Evolutionary conservation across 106 monocot species (phyloP).

Genomic region (Acanthochlamys bracteata): DNA sequence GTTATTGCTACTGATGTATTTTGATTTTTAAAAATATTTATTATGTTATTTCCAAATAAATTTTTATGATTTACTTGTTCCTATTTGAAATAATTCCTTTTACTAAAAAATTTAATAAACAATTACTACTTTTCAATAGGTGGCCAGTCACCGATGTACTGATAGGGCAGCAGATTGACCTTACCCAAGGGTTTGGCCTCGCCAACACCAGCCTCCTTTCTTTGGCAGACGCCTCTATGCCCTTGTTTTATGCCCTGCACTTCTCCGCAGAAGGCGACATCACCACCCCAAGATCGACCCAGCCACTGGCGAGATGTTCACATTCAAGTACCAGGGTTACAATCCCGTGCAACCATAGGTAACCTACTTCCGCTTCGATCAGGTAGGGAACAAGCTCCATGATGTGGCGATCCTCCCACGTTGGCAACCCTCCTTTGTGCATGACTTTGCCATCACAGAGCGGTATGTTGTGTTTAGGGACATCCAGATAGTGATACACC

Average conservation of each 20-base stretch:
- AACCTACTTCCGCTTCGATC: slow-evolving; percentile 13
- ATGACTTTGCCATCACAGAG: slow-evolving; percentile 85
- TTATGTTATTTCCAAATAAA: too few relatives aligned
- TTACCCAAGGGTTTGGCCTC: slow-evolving; percentile 2
- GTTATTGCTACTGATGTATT: too few relatives aligned
- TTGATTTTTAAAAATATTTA: too few relatives aligned
- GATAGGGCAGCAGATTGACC: slow-evolving; percentile 7
- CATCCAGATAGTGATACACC: slow-evolving; percentile 83
- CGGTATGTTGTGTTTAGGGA: slow-evolving; percentile 54
- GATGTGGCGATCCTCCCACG: slow-evolving; percentile 75
- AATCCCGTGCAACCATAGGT: slow-evolving; percentile 8
- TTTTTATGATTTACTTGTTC: too few relatives aligned
- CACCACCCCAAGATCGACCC: slow-evolving; percentile 22
- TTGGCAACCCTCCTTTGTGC: slow-evolving; percentile 49
- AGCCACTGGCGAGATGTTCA: slow-evolving; percentile 15
- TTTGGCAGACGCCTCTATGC: slow-evolving; percentile 16
- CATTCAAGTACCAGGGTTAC: slow-evolving; percentile 12
- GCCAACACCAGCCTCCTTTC: slow-evolving; percentile 25
- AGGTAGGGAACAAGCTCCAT: not conserved
- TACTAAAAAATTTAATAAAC: too few relatives aligned
- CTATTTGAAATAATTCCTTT: too few relatives aligned
- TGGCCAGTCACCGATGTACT: too few relatives aligned
- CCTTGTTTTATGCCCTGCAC: too few relatives aligned
- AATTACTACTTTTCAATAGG: too few relatives aligned
- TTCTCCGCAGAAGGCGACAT: too few relatives aligned